These are phyloP conservation scores for Macrophomina pseudophaseolina DNA, from an alignment of 2,329 filamentous ascomycete species.

Conservation along the genomic window DNA sequence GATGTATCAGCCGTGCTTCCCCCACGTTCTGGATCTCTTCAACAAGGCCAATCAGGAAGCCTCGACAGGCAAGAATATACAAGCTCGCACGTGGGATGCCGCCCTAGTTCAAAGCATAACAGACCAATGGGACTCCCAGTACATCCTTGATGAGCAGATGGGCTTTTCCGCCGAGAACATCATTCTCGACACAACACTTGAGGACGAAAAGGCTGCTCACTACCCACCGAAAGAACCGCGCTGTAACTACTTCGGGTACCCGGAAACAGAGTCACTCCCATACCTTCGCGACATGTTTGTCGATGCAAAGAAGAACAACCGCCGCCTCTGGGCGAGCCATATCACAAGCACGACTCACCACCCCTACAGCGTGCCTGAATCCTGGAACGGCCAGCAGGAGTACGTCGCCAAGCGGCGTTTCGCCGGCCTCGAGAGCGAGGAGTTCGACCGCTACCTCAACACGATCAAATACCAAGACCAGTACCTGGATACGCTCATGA, in stretches of 20 bases:
- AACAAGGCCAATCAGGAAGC: constrained; percentile 32
- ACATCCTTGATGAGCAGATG: constrained; percentile 42
- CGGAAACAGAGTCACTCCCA: constrained; percentile 49
- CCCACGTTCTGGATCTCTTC: constrained; percentile 46
- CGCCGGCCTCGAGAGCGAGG: constrained; percentile 4
- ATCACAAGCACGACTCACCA: constrained; percentile 50
- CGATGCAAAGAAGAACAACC: constrained; percentile 37
- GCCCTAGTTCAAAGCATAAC: constrained; percentile 46
- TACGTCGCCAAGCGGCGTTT: constrained; percentile 1
- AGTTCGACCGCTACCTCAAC: constrained; percentile 50
- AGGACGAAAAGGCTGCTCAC: constrained; percentile 36
- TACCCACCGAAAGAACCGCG: constrained; percentile 37
- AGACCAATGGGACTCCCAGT: constrained; percentile 46
- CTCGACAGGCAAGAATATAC: constrained; percentile 11
- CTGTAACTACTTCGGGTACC: constrained; percentile 52
- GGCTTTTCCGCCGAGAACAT: constrained; percentile 35
- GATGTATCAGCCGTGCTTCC: constrained; percentile 49
- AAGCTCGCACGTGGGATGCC: constrained; percentile 25
- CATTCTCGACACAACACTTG: constrained; percentile 29
- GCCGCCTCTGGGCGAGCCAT: constrained; percentile 44
- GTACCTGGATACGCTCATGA: constrained; percentile 48
- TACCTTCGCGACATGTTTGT: constrained; percentile 45
- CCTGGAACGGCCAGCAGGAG: constrained; percentile 25
- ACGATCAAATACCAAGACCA: constrained; percentile 47
- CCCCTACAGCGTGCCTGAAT: constrained; percentile 47